phyloP scores from a whole-genome alignment of 202 grass and related monocot genomes.

The Digitaria exilis region DNA sequence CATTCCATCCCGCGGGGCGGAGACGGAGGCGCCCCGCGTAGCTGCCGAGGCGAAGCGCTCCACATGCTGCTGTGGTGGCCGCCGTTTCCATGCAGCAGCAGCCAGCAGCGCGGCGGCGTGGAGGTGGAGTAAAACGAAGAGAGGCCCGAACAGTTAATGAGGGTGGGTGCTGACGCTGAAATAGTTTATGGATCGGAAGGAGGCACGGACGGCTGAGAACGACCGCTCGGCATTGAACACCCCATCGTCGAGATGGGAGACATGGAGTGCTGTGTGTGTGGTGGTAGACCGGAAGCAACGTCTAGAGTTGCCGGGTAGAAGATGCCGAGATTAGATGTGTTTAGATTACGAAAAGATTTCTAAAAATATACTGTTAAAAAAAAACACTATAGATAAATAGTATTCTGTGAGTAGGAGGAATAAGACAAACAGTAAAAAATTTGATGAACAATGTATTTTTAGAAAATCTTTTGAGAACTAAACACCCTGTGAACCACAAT shows the following conservation, averaged over 20 bases:
- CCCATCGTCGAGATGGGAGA: neutral
- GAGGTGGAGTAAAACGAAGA: too few species aligned
- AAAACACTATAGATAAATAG: too few species aligned
- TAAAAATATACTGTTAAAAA: too few species aligned
- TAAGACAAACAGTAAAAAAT: too few species aligned
- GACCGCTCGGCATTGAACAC: conserved; percentile 30
- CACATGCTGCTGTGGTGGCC: conserved; percentile 33
- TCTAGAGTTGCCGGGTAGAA: neutral
- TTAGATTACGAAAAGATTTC: too few species aligned
- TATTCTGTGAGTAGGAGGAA: too few species aligned
- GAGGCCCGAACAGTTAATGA: conserved; percentile 30
- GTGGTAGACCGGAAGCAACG: neutral
- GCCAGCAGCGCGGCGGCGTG: too few species aligned
- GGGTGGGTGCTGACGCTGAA: neutral
- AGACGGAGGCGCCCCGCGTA: neutral
- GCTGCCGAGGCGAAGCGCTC: conserved; percentile 20
- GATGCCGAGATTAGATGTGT: neutral
- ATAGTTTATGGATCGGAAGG: conserved; percentile 29
- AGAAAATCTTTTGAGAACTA: too few species aligned
- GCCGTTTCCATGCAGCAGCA: too few species aligned
- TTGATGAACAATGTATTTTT: too few species aligned
- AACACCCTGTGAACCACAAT: neutral
- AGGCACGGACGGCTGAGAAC: neutral
- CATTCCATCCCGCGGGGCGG: neutral
- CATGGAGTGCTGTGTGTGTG: too few species aligned